Percentiles rank a stretch among this genome's conserved stretches.
These are phyloP conservation scores for Tricholoma furcatifolium DNA, from an alignment of 768 basidiomycete species.

Conservation along the genomic window DNA sequence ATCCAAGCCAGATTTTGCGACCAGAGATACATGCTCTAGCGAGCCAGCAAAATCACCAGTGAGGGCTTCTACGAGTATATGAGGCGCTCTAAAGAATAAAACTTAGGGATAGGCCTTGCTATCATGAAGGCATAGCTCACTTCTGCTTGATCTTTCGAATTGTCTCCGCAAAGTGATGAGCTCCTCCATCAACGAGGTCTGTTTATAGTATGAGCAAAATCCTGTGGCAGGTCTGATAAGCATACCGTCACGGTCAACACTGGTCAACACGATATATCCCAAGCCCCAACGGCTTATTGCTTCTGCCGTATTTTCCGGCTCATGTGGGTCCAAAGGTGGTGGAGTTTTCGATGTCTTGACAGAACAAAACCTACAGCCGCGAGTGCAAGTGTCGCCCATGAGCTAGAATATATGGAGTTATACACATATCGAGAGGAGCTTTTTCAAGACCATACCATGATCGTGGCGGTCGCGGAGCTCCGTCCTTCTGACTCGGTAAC, in stretches of 20 bases:
- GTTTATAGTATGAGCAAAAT: neutral
- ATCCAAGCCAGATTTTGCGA: slow-evolving; percentile 92
- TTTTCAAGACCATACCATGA: slow-evolving; percentile 70
- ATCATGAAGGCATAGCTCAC: slow-evolving; percentile 36
- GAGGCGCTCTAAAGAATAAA: slow-evolving; percentile 65
- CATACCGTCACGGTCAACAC: slow-evolving; percentile 94
- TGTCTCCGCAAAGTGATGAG: slow-evolving; percentile 93
- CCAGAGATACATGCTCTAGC: slow-evolving; percentile 68
- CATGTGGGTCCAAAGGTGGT: slow-evolving; percentile 90
- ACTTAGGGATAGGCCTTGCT: neutral
- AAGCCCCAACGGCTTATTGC: slow-evolving; percentile 97
- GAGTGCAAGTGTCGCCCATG: slow-evolving; percentile 99
- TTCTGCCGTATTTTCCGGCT: slow-evolving; percentile 97
- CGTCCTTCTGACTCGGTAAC: slow-evolving; percentile 68
- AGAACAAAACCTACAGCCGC: slow-evolving; percentile 96
- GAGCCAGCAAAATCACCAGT: slow-evolving; percentile 92
- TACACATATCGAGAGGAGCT: neutral
- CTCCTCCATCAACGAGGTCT: slow-evolving; percentile 93
- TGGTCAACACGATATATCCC: slow-evolving; percentile 96
- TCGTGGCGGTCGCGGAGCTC: slow-evolving; percentile 91
- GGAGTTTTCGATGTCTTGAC: slow-evolving; percentile 92
- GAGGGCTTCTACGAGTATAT: slow-evolving; percentile 94
- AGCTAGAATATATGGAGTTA: slow-evolving; percentile 49
- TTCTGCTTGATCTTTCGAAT: slow-evolving; percentile 95
- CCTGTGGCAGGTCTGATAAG: slow-evolving; percentile 1